A percentile compares a stretch with the other conserved stretches of the same genome.
Evolutionary conservation across 345 rosid genomes (phyloP).

Genomic region (Populus deltoides): DNA sequence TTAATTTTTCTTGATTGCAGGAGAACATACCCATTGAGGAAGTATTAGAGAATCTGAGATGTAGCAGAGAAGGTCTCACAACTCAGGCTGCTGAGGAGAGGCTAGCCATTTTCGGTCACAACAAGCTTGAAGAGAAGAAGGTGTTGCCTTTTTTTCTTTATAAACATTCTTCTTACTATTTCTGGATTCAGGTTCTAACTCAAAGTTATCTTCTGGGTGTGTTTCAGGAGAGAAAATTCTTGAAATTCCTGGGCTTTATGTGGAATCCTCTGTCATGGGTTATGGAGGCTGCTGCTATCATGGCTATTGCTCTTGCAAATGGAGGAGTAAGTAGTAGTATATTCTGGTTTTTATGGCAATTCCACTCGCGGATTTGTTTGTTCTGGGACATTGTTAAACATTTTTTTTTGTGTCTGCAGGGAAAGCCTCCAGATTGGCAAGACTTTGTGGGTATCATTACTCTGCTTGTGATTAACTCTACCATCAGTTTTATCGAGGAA

Average conservation of each 20-base stretch:
- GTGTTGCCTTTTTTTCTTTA: constrained; percentile 21
- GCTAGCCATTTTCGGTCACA: constrained; percentile 85
- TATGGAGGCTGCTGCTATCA: constrained; percentile 98
- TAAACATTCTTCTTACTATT: not conserved
- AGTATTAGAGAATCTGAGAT: constrained; percentile 92
- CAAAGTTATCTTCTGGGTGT: constrained; percentile 1
- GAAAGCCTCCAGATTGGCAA: constrained; percentile 99
- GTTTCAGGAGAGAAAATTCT: constrained; percentile 79
- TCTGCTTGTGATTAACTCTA: constrained; percentile 81
- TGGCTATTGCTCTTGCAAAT: constrained; percentile 99
- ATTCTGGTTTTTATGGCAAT: not conserved
- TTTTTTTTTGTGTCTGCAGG: constrained; percentile 35
- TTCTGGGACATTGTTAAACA: not conserved
- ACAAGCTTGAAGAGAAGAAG: constrained; percentile 95
- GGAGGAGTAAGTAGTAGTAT: constrained; percentile 76
- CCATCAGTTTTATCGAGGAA: constrained; percentile 97
- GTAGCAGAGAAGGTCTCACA: constrained; percentile 87
- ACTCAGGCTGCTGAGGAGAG: constrained; percentile 81
- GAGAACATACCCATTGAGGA: constrained; percentile 98
- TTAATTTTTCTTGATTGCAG: constrained; percentile 36
- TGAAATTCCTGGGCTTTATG: constrained; percentile 93
- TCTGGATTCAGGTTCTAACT: not conserved
- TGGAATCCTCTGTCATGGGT: constrained; percentile 99
- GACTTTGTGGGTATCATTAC: constrained; percentile 93
- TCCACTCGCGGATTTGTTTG: not conserved